Evolutionary conservation across 176 grass and related monocot species (phyloP).

Genomic region (Rhynchospora pubera): DNA sequence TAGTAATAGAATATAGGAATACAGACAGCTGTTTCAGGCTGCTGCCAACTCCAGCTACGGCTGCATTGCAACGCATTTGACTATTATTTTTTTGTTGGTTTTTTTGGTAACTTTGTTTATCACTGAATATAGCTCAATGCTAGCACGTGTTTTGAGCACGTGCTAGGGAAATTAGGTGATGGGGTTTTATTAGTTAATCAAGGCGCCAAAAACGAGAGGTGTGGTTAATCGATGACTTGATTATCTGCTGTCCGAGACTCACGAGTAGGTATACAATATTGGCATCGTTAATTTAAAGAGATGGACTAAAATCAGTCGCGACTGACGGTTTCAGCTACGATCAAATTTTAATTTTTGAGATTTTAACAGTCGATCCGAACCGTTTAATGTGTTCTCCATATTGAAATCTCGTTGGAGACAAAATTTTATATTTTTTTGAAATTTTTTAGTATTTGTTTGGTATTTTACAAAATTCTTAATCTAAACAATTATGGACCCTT

Average conservation of each 20-base stretch:
- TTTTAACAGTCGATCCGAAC: too few relatives aligned
- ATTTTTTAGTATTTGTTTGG: too few relatives aligned
- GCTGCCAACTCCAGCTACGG: not conserved
- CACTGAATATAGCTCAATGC: not conserved
- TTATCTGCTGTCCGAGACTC: not conserved
- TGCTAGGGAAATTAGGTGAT: conserved; percentile 9
- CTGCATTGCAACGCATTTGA: not conserved
- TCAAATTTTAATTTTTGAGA: too few relatives aligned
- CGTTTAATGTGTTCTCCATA: too few relatives aligned
- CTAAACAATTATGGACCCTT: too few relatives aligned
- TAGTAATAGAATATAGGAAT: not conserved
- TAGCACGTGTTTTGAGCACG: conserved; percentile 15
- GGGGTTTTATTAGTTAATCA: not conserved
- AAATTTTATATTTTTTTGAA: too few relatives aligned
- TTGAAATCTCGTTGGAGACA: too few relatives aligned
- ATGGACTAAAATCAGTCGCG: too few relatives aligned
- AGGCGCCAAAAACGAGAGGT: not conserved
- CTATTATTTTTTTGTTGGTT: conserved; percentile 7
- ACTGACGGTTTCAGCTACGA: too few relatives aligned
- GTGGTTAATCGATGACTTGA: not conserved
- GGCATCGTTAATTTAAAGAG: too few relatives aligned
- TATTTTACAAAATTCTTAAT: too few relatives aligned
- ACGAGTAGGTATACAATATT: not conserved
- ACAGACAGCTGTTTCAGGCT: conserved; percentile 6
- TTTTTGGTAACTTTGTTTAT: conserved; percentile 14